These are phyloP conservation scores for Fraxinus sp. DNA, from an alignment of 305 asterid species.

Conservation along the genomic window DNA sequence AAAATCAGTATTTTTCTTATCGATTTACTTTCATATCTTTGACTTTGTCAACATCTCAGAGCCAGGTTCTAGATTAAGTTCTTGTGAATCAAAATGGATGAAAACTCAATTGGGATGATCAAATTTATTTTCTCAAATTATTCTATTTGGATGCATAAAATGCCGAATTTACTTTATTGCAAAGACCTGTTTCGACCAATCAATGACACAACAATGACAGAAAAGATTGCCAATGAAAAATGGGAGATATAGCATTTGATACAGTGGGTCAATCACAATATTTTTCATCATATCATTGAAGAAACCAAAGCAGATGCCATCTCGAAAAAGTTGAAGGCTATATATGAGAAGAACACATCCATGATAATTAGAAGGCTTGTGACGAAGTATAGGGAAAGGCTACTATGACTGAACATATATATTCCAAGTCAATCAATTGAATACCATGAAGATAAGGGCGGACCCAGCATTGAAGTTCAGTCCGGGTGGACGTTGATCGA, in stretches of 20 bases:
- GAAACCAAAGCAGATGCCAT: not conserved
- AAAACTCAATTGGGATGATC: not conserved
- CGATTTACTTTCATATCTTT: no score
- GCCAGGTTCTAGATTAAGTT: not conserved
- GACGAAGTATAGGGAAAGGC: not conserved
- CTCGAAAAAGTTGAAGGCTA: not conserved
- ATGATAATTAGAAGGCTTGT: not conserved
- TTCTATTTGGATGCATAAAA: not conserved
- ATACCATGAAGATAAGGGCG: no score
- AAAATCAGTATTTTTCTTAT: no score
- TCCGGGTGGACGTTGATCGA: no score
- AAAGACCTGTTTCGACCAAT: not conserved
- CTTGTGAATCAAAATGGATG: not conserved
- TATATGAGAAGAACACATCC: not conserved
- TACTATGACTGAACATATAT: not conserved
- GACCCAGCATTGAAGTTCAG: no score
- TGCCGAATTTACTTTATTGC: not conserved
- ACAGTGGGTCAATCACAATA: not conserved
- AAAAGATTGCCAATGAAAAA: not conserved
- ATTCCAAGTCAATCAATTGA: not conserved
- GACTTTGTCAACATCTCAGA: not conserved
- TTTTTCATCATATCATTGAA: not conserved
- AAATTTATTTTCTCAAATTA: not conserved
- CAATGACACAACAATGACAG: not conserved
- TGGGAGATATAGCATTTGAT: not conserved